Percentiles rank a stretch among this genome's conserved stretches.
These are phyloP conservation scores for Moricandia arvensis DNA, from an alignment of 345 rosid genomes.

Conservation along the genomic window DNA sequence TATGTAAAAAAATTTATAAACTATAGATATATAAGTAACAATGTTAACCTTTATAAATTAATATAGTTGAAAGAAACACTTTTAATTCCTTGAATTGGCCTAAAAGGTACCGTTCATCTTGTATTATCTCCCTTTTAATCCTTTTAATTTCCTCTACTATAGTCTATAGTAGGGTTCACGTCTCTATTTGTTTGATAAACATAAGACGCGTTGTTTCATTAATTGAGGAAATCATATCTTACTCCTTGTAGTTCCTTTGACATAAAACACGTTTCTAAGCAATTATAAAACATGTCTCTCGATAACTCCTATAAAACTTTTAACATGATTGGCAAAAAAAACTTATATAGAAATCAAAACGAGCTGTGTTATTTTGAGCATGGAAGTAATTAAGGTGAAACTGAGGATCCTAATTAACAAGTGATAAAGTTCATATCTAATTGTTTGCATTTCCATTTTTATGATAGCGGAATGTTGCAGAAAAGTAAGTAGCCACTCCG, in stretches of 20 bases:
- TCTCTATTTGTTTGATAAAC: background rate
- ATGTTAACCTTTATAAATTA: background rate
- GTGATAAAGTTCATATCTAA: no score
- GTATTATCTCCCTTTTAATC: background rate
- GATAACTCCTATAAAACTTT: background rate
- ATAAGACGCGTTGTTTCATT: slow-evolving; percentile 11
- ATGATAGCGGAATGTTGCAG: no score
- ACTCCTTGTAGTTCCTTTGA: background rate
- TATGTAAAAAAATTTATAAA: background rate
- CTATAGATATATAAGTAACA: no score
- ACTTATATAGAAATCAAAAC: background rate
- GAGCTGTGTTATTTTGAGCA: background rate
- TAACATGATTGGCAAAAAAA: background rate
- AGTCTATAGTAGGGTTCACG: background rate
- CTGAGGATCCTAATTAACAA: background rate
- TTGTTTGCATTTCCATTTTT: no score
- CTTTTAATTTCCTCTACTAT: background rate
- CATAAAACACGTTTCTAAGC: background rate
- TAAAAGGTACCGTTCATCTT: background rate
- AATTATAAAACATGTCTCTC: background rate
- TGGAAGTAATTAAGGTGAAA: background rate
- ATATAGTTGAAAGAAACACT: background rate
- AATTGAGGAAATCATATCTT: background rate
- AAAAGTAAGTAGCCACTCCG: no score
- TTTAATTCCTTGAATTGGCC: background rate